Evolutionary conservation across 768 basidiomycete genomes (phyloP).

Genomic region (Lepiota subincarnata): DNA sequence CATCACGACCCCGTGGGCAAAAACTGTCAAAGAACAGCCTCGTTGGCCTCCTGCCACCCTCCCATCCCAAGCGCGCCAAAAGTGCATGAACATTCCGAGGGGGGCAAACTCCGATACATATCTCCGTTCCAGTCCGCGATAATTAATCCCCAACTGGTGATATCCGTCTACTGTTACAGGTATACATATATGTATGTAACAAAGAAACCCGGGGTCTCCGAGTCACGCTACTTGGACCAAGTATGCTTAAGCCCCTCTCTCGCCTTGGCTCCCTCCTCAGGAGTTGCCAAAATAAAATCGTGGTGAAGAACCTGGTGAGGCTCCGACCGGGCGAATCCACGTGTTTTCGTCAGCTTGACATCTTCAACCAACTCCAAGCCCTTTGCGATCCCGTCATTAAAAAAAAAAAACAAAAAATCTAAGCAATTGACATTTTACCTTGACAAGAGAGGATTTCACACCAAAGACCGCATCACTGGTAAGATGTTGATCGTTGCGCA

Average conservation of each 20-base stretch:
- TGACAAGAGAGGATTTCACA: conserved; percentile 72
- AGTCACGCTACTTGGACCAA: neutral
- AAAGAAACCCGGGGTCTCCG: neutral
- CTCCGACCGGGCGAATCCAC: conserved; percentile 44
- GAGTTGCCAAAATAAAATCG: conserved; percentile 40
- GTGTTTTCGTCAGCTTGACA: conserved; percentile 46
- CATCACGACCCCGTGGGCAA: conserved; percentile 1
- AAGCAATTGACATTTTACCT: no score
- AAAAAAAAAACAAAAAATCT: no score
- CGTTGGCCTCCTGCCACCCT: neutral
- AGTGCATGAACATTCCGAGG: no score
- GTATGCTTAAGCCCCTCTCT: conserved; percentile 18
- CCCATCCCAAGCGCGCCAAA: neutral
- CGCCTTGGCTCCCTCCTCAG: conserved; percentile 32
- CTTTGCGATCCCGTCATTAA: no score
- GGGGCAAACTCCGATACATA: neutral
- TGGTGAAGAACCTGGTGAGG: conserved; percentile 34
- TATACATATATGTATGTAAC: neutral
- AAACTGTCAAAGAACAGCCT: conserved; percentile 3
- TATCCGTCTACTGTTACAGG: neutral
- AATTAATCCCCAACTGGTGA: neutral
- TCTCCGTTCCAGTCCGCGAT: neutral
- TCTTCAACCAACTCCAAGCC: conserved; percentile 51
- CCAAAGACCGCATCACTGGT: conserved; percentile 78
- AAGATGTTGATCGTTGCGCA: conserved; percentile 63